phyloP scores from a whole-genome alignment of 2,329 filamentous ascomycete species.

The Claviceps humidiphila region DNA sequence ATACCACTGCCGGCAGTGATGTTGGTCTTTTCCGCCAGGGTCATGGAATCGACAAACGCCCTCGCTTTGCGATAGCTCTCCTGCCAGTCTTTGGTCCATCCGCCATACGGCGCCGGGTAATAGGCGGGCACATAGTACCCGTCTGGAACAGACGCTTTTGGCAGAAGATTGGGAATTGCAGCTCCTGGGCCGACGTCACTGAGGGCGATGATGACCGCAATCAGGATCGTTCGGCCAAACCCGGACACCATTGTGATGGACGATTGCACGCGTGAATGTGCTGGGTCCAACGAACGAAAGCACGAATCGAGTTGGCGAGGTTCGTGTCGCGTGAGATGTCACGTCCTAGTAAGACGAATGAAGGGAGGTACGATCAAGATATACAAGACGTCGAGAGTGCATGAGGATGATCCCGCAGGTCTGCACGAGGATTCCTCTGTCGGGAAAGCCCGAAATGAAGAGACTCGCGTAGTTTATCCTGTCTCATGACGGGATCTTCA shows the following conservation, averaged over 20 bases:
- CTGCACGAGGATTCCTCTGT: neutral
- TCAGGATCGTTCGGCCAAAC: neutral
- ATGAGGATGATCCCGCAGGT: neutral
- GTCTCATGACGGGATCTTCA: neutral
- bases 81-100: conserved; percentile 56
- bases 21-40: conserved; percentile 68
- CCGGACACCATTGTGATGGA: neutral
- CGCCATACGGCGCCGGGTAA: conserved; percentile 60
- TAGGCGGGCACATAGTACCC: conserved; percentile 37
- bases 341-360: neutral
- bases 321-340: neutral
- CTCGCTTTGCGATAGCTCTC: conserved; percentile 59
- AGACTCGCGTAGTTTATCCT: neutral
- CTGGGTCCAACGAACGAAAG: too few species aligned
- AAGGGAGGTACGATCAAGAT: neutral
- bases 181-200: neutral
- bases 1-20: conserved; percentile 59
- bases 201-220: neutral
- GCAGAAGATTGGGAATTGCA: neutral
- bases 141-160: neutral
- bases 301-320: too few species aligned
- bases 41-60: conserved; percentile 59
- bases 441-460: neutral
- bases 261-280: neutral
- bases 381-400: neutral